Conservation (phyloP, 1,284 basidiomycete species). For the Microbotryomycetes sp. region DNA sequence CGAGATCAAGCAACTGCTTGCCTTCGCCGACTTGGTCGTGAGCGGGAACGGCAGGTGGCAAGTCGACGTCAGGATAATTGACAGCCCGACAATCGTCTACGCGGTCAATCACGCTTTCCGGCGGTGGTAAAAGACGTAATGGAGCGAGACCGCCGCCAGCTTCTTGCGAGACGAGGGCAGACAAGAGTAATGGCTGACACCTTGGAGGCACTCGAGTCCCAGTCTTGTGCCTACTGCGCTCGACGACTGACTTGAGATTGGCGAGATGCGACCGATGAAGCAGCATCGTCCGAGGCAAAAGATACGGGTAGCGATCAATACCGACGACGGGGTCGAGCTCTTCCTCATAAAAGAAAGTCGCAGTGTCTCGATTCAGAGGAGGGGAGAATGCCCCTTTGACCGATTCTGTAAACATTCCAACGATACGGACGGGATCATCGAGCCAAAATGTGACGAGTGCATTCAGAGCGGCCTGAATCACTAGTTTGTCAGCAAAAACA, state of each 20-base stretch:
- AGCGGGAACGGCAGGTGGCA: background rate
- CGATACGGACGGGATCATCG: constrained; percentile 10
- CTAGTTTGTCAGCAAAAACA: background rate
- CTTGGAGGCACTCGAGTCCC: background rate
- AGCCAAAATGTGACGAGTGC: constrained; percentile 18
- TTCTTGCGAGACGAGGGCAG: constrained; percentile 3
- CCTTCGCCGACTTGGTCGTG: background rate
- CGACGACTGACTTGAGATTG: constrained; percentile 6
- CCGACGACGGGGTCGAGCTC: constrained; percentile 20
- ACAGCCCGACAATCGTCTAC: constrained; percentile 14
- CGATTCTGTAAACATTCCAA: constrained; percentile 15
- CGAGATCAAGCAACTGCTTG: background rate
- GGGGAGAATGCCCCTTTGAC: background rate
- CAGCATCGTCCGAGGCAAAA: constrained; percentile 16
- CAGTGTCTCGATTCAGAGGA: background rate
- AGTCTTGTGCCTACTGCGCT: background rate
- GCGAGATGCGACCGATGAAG: constrained; percentile 4
- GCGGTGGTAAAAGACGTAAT: constrained; percentile 15
- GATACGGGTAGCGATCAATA: constrained; percentile 7
- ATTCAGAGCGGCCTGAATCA: constrained; percentile 11
- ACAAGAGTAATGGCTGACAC: constrained; percentile 21
- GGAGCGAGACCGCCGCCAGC: background rate
- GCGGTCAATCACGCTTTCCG: constrained; percentile 15
- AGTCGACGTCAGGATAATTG: constrained; percentile 12
- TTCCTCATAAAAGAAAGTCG: constrained; percentile 2